Base-by-base conservation (phyloP, 2,329 filamentous ascomycete genomes). In the Truncatella angustata region DNA sequence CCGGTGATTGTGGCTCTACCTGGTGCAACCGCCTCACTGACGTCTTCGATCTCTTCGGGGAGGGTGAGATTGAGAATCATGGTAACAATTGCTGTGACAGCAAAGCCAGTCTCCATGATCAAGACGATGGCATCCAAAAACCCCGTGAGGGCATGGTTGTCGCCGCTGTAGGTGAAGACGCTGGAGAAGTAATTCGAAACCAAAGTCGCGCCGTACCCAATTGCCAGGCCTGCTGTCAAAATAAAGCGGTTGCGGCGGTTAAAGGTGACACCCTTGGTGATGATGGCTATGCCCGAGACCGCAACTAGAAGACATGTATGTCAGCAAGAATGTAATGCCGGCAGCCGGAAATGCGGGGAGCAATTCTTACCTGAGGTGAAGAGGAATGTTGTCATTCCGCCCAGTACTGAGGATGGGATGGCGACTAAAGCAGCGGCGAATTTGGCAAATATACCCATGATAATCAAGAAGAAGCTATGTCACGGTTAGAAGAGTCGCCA, bases 371-470 rank as follows among this genome's bases (percentile, higher is more conserved):
- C 44, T 4, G 87, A 81, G 54, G 79, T 80, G 72, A 92, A 94
- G 20, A 94, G 78, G 68, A 94, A 94, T 0, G 88, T 91, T 0
- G 90, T 87, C 85, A 88, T 88, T 44, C 85, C 85, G 34, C 84
- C 86, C 2, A 88, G 76, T 1, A 87, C 84, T 1, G 82, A 65
- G 2, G 77, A 70, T 0, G 90, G 90, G 57, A 94, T 93, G 4
- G 88, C 81, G 4, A 90, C 87, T 4, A 94, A 81, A 0, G 88
- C 80, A 1, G 90, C 90, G 0, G 88, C 89, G 60, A 93, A 92
- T 69, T 94, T 94, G 59, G 88, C 83, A 60, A 93, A 91, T 55
- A 94, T 74, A 14, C 90, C 90, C 83, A 91, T 91, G 58, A 94
- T 68, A 55, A 94, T 70, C 10, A 94, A 79, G 74, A 91, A 91